Base-by-base conservation (phyloP, 176 grass and related monocot genomes). In the Bonia amplexicaulis region DNA sequence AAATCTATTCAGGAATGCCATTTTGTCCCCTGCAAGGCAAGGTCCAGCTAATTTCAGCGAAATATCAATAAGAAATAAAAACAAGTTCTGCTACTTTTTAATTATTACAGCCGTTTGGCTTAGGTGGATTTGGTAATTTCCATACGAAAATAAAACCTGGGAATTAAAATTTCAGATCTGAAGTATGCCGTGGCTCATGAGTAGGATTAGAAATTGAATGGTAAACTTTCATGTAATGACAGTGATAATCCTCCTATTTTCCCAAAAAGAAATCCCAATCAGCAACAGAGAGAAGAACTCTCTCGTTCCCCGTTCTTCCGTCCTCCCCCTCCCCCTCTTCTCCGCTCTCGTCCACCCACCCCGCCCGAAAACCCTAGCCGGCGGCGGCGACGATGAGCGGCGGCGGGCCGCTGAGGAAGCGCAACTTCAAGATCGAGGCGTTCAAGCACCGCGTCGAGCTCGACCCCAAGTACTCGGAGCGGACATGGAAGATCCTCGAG, bases 391-490 rank as follows among this genome's bases (percentile, higher is more conserved):
- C 57, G 87, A 98, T 82, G 92, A 94, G 78, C 81, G 65, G 78
- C 51, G 86, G 85, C 13, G 89, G 88, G 37, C 80, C 93, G 41
- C 79, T 88, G 61, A 88, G 75, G 92, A 94, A 84, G 85, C 91
- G 91, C 73, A 92, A 86, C 91, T 98, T 98, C 75, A 95, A 93
- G 91, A 98, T 95, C 82, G 95, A 98, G 91, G 82, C 82, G 75
- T 98, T 98, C 90, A 95, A 95, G 91, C 77, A 92, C 61, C 93
- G 91, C 46, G 93, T 98, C 33, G 95, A 98, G 85, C 87, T 95
- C 67, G 95, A 98, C 85, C 95, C 95, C 76, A 98, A 95, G 91
- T 98, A 95, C 89, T 89, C 93, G 74, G 95, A 98, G 89, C 89
- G 87, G 77, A 98, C 95, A 69, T 97, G 92, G 95, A 98, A 94